Base-by-base conservation (phyloP, 2,329 filamentous ascomycete genomes). In the Mycosphaerella arachidis region DNA sequence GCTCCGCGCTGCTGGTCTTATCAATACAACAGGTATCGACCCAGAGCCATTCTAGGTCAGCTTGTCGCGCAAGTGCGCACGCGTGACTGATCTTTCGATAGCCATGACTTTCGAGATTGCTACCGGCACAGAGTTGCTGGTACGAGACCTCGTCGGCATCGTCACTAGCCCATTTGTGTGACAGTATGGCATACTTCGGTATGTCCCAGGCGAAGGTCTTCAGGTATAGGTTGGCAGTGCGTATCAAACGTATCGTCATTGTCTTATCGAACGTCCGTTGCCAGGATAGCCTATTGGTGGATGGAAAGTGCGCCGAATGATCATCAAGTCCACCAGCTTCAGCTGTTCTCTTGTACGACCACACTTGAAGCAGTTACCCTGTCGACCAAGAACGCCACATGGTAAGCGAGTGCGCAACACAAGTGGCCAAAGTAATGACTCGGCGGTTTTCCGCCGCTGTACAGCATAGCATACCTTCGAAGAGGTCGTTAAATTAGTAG, bases 11-110 rank as follows among this genome's bases (percentile, higher is more conserved):
- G 43, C 50, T 61, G 8, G 7, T 58, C 33, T 37, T 59, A 40
- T 67, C 63, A 31, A 67, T 60, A 57, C 64, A 67, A 55, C 56
- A 57, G 30, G 59, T 63, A 37, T 60, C 60, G 13, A 53, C 52
- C 60, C 55, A 61, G 4, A 57, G 30, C 48, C 55, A 57, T 16
- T 48, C 45, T 7, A 24, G 6, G 7, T 18, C 45, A 6, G 9
- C 45, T 6, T 6, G 5, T 24, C 27, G 6, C 6, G 45, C 45
- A 24, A 29, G 18, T 3, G 6, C 18, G 18, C 45, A 24, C 13
- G 45, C 45, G 6, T 13, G 18, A 7, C 5, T 4, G 24, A 48
- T 24, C 45, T 48, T 29, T 5, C 6, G 7, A 48, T 48, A 18
- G 5, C 45, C 45, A 48, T 5, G 6, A 5, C 16, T 29, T 5